A percentile compares a stretch with the other conserved stretches of the same genome.
Conservation (phyloP, 2,329 filamentous ascomycete species). For the Thelonectria blattea region DNA sequence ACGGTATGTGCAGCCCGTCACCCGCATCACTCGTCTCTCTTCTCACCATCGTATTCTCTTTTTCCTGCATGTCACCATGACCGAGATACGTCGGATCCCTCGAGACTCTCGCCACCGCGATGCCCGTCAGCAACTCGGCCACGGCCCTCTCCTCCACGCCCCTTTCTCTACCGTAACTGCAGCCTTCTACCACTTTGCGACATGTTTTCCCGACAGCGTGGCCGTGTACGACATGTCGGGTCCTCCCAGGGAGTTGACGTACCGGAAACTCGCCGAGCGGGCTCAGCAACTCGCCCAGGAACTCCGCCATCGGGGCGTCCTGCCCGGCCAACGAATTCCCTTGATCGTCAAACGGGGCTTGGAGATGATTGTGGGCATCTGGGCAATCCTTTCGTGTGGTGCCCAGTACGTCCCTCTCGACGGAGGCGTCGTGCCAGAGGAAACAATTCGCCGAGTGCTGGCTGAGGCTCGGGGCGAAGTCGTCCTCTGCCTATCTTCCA, state of each 20-base stretch:
- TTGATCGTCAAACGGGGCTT: constrained; percentile 61
- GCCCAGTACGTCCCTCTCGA: constrained; percentile 67
- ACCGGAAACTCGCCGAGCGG: constrained; percentile 50
- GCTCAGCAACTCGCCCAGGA: constrained; percentile 51
- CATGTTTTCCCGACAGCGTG: constrained; percentile 43
- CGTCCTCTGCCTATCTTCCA: constrained; percentile 54
- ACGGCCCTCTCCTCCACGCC: constrained; percentile 30
- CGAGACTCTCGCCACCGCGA: constrained; percentile 11
- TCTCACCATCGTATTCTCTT: not conserved
- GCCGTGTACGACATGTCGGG: constrained; percentile 48
- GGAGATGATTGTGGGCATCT: constrained; percentile 63
- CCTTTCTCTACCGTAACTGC: constrained; percentile 49
- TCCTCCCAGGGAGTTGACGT: constrained; percentile 47
- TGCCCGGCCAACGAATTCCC: constrained; percentile 55
- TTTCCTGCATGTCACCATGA: constrained; percentile 20
- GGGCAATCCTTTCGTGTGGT: constrained; percentile 61
- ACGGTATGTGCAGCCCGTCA: not conserved
- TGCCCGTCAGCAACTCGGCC: constrained; percentile 21
- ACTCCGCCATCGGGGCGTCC: constrained; percentile 48
- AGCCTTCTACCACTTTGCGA: constrained; percentile 48
- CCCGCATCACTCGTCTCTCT: constrained; percentile 23
- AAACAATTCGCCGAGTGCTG: constrained; percentile 56
- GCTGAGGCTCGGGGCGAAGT: constrained; percentile 51
- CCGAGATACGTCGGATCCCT: not conserved
- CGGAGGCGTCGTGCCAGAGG: constrained; percentile 57